Evolutionary conservation across 352 stramenopile species (phyloP), one percentile per base, ranked within the genome.

Genomic region (Pythium phragmitis): DNA sequence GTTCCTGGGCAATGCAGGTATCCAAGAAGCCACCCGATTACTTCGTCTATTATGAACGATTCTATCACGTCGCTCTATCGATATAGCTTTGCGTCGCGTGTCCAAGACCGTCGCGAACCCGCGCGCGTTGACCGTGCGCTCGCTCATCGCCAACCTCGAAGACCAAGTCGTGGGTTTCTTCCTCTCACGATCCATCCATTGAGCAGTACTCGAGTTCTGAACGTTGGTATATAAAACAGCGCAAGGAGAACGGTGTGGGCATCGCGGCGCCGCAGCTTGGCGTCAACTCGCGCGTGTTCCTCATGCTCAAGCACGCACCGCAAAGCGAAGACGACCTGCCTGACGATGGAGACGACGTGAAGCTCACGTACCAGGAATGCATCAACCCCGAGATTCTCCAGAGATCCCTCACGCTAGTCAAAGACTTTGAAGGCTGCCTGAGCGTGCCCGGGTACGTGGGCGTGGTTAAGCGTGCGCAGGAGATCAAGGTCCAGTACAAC

Each of bases 361-460:
- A 61, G 30, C n/a, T 89, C 17, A 69, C 87, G 62, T 94, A 92
- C 50, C 79, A 93, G 57, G 65, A 74, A n/a, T 76, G 91, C 45
- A 74, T 94, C 72, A 94, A 94, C 26, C 26, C 26, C 26, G 26
- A 30, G 26, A 30, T 30, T 30, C 26, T 48, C 86, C 84, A 0
- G 65, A 89, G 67, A 92, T 94, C 53, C 34, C 88, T 13, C 57
- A 65, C 53, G 76, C 67, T 62, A 52, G 80, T 72, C 39, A 88
- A 87, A 60, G 86, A 94, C 66, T 94, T 93, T 74, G 86, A 94
- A 76, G 86, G 86, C 33, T 94, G 86, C 36, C 60, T 94, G 61
- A 94, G 86, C 66, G 77, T 94, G 26, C 86, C 86, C 16, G 84
- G 83, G 16, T 94, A 94, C 66, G 79, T 88, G 47, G 86, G 79